Conservation (phyloP, 169 alveolate species). For the Cryptosporidium meleagridis region DNA sequence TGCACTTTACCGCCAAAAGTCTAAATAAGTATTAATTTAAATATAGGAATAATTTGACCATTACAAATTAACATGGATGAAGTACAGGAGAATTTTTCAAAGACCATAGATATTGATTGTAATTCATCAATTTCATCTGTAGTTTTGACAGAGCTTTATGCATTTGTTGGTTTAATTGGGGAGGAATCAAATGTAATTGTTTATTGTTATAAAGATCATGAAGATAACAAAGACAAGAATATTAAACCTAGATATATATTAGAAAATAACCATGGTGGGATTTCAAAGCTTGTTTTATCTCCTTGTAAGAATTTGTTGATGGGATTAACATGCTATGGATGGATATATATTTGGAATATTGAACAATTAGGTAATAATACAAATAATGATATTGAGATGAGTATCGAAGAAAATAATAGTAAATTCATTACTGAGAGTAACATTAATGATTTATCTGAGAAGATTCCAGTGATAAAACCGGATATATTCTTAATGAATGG, state of each 20-base stretch:
- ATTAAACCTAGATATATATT: constrained; percentile 10
- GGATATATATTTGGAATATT: constrained; percentile 68
- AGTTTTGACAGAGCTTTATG: constrained; percentile 18
- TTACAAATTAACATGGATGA: not conserved
- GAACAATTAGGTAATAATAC: not conserved
- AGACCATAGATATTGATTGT: constrained; percentile 16
- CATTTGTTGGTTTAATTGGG: constrained; percentile 38
- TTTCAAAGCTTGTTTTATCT: constrained; percentile 30
- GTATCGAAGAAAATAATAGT: not conserved
- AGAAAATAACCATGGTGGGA: constrained; percentile 72
- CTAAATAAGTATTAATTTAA: not conserved
- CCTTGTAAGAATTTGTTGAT: constrained; percentile 29
- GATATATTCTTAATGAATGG: constrained; percentile 1
- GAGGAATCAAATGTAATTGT: constrained; percentile 60
- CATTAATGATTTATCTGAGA: not conserved
- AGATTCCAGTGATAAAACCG: constrained; percentile 3
- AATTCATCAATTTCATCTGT: constrained; percentile 33
- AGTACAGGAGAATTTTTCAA: not conserved
- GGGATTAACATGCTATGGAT: constrained; percentile 71
- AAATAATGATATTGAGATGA: not conserved
- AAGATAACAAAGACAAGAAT: not conserved
- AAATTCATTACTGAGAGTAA: no score
- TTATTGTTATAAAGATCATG: constrained; percentile 9
- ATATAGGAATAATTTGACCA: not conserved
- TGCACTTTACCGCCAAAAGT: constrained; percentile 15